These are phyloP conservation scores for Colletotrichum echinochloae DNA, from an alignment of 2,329 filamentous ascomycete genomes.

Conservation along the genomic window DNA sequence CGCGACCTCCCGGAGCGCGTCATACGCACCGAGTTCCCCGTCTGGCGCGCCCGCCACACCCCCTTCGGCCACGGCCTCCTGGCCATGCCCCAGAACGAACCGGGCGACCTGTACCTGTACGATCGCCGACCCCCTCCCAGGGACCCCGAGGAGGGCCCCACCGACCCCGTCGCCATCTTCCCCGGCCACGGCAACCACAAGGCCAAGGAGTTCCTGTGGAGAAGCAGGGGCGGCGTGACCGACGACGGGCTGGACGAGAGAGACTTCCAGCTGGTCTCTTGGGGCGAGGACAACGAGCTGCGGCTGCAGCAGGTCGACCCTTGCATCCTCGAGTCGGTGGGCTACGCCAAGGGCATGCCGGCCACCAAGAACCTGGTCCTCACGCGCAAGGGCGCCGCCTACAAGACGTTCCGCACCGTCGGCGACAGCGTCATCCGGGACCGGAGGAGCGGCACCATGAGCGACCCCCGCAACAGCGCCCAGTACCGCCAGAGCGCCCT, in stretches of 20 bases:
- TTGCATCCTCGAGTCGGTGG: constrained; percentile 74
- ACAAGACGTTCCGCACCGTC: constrained; percentile 85
- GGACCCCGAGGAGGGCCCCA: constrained; percentile 57
- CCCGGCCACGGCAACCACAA: constrained; percentile 73
- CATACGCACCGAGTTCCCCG: constrained; percentile 85
- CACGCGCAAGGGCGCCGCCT: constrained; percentile 85
- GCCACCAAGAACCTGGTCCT: constrained; percentile 75
- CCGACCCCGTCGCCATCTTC: constrained; percentile 68
- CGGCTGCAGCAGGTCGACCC: constrained; percentile 80
- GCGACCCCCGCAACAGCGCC: constrained; percentile 62
- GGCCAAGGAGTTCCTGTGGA: constrained; percentile 93
- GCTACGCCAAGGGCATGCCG: constrained; percentile 76
- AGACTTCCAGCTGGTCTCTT: constrained; percentile 93
- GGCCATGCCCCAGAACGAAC: constrained; percentile 92
- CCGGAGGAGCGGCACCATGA: constrained; percentile 71
- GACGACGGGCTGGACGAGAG: constrained; percentile 81
- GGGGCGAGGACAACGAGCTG: constrained; percentile 88
- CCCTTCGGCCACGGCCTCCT: constrained; percentile 89
- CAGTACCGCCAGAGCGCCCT: constrained; percentile 59
- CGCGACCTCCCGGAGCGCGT: constrained; percentile 77
- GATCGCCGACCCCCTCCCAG: constrained; percentile 68
- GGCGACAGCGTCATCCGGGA: constrained; percentile 70
- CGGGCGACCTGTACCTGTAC: constrained; percentile 87
- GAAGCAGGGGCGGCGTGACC: constrained; percentile 76
- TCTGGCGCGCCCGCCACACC: constrained; percentile 91